A percentile compares a stretch with the other conserved stretches of the same genome.
Conservation (phyloP, 1,284 basidiomycete genomes). For the Ustilago cynodontis region DNA sequence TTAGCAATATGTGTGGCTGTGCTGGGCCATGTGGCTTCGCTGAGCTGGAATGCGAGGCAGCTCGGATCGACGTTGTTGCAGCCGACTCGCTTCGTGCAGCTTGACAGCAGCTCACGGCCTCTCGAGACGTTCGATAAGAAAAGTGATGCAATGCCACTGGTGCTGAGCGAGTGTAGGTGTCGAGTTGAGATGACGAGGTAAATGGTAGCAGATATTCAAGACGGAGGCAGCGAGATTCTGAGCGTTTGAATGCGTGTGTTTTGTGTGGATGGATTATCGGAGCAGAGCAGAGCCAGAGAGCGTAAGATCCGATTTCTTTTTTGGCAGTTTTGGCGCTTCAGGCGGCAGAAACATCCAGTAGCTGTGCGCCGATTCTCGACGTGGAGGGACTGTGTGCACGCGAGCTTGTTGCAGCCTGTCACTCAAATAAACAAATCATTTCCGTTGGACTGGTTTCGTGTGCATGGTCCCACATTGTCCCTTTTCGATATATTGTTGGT, state of each 20-base stretch:
- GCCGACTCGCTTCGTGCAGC: constrained; percentile 11
- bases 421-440: neutral
- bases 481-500: no score
- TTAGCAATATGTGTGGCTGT: constrained; percentile 35
- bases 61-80: constrained; percentile 49
- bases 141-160: neutral
- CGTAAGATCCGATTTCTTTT: neutral
- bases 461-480: neutral
- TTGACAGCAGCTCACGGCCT: neutral
- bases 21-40: constrained; percentile 39
- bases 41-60: constrained; percentile 37
- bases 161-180: neutral
- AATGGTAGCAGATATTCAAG: constrained; percentile 20
- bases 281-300: neutral
- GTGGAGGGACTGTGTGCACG: neutral
- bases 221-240: neutral
- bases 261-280: neutral
- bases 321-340: no score
- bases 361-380: constrained; percentile 6
- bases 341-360: no score
- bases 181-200: neutral
- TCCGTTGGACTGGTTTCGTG: neutral
- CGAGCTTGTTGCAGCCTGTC: neutral
- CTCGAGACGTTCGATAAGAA: neutral
- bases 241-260: neutral